Percentiles rank a stretch among this genome's conserved stretches.
Evolutionary conservation across 257 asterid genomes (phyloP).

Genomic region (Ballota nigra): DNA sequence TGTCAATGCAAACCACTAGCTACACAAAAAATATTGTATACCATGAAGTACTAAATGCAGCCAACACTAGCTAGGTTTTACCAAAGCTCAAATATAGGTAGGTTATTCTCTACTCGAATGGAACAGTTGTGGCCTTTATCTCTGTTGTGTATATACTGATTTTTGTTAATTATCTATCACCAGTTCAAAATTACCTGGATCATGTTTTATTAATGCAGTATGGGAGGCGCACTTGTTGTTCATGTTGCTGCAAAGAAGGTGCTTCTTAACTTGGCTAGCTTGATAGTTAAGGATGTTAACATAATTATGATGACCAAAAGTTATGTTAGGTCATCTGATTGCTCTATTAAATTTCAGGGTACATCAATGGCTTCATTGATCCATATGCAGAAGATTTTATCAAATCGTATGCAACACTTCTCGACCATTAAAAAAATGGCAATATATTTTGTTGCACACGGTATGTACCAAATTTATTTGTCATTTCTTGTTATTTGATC

Average conservation of each 20-base stretch:
- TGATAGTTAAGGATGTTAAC: conserved; percentile 83
- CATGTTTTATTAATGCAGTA: conserved; percentile 38
- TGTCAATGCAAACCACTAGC: no score
- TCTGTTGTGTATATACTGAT: background rate
- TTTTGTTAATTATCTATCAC: background rate
- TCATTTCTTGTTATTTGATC: conserved; percentile 5
- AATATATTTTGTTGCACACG: conserved; percentile 24
- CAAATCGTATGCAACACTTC: conserved; percentile 86
- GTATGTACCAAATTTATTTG: conserved; percentile 1
- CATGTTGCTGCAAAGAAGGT: conserved; percentile 83
- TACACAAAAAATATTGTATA: no score
- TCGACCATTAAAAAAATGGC: conserved; percentile 86
- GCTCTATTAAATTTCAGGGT: conserved; percentile 59
- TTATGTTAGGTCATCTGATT: conserved; percentile 16
- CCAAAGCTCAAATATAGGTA: no score
- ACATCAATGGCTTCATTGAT: conserved; percentile 88
- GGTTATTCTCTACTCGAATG: no score
- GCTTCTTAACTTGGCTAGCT: conserved; percentile 74
- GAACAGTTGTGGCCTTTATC: background rate
- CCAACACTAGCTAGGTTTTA: no score
- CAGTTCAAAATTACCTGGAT: background rate
- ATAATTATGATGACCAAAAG: conserved; percentile 8
- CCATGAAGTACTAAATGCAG: no score
- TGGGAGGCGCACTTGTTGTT: conserved; percentile 96
- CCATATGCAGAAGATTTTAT: conserved; percentile 91